A percentile compares a stretch with the other conserved stretches of the same genome.
These are phyloP conservation scores for Fusarium xyrophilum DNA, from an alignment of 2,329 filamentous ascomycete species.

Conservation along the genomic window DNA sequence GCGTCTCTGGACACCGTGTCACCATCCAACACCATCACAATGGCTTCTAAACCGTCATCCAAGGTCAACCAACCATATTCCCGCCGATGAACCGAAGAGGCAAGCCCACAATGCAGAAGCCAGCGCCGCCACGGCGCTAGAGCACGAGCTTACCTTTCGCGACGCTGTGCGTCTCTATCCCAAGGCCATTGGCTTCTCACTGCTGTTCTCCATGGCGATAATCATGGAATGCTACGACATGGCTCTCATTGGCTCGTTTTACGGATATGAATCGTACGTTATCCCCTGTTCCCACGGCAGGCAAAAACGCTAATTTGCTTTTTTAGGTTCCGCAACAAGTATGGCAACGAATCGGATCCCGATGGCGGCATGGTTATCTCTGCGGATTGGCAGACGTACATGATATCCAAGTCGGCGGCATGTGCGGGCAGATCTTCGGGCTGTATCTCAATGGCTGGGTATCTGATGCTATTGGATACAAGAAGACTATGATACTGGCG, in stretches of 20 bases:
- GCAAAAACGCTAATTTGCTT: not conserved
- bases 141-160: constrained; percentile 48
- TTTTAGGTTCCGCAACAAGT: constrained; percentile 54
- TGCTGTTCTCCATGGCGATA: constrained; percentile 51
- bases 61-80: not conserved
- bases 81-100: not conserved
- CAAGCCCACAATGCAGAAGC: constrained; percentile 25
- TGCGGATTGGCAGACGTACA: constrained; percentile 46
- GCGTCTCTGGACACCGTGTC: constrained; percentile 6
- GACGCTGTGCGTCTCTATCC: constrained; percentile 50
- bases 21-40: constrained; percentile 7
- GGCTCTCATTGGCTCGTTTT: constrained; percentile 51
- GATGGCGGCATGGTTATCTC: constrained; percentile 34
- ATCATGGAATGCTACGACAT: constrained; percentile 53
- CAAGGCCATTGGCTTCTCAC: constrained; percentile 52
- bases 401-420: constrained; percentile 49
- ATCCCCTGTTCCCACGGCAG: too few species aligned
- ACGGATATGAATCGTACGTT: constrained; percentile 46
- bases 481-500: constrained; percentile 63
- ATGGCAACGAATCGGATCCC: constrained; percentile 46
- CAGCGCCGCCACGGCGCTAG: constrained; percentile 50
- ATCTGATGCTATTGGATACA: constrained; percentile 67
- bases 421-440: constrained; percentile 68
- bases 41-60: not conserved
- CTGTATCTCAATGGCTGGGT: constrained; percentile 66